Base-by-base conservation (phyloP, 129 eudicot species). In the Saussurea involucrata region DNA sequence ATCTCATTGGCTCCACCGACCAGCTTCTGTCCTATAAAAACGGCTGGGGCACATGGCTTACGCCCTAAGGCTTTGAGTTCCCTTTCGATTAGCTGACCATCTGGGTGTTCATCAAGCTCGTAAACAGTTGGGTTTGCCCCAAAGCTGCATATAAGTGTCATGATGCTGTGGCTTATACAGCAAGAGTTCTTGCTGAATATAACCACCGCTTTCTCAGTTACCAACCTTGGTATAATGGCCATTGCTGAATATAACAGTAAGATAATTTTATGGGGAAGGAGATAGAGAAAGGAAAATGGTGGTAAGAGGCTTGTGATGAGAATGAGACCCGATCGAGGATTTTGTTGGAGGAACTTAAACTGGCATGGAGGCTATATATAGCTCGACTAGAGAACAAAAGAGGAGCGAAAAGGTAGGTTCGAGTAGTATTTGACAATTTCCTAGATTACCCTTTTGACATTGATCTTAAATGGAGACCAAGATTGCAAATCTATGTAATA, bases 71-170 rank as follows among this genome's bases (percentile, higher is more conserved):
- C 80, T 71, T 76, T 75, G 69, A 90, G 82, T 36, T 81, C 90
- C 76, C 66, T 81, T 70, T 90, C 92, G 8, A 90, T 77, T 76
- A 64, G 81, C 44, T 76, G 76, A 12, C 95, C 91, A 49, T 86
- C 78, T 31, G 84, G 87, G 53, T 74, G 81, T 69, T 89, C 78
- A 63, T 87, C 91, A 28, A 89, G 83, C 84, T 89, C 86, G 67
- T 84, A 87, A 29, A 89, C 89, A 8, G 86, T 82, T 3, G 89
- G 84, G 78, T 89, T 87, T 21, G 91, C 95, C 40, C 95, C 95
- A 58, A 84, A 86, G 81, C 89, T 87, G 25, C 74, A 74, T 73
- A 89, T 82, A 4, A 89, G 80, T 36, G 86, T 78, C 74, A 69
- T 76, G 6, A 86, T 76, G 71, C 85, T 83, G 82, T 88, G 87